Evolutionary conservation across 306 rosid species (phyloP).

Genomic region (Casuarina glauca): DNA sequence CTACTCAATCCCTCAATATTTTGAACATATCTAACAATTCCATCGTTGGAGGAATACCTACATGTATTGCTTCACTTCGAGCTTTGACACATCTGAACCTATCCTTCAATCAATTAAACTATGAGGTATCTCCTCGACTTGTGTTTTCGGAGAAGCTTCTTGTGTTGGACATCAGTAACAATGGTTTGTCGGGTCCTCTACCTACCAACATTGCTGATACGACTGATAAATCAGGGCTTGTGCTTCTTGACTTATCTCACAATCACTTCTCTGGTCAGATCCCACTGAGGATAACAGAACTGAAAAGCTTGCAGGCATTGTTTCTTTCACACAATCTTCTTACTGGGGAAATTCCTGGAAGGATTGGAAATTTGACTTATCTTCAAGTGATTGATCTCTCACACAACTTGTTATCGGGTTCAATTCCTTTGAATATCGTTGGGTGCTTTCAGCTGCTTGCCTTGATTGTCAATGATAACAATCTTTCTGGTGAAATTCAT

Average conservation of each 20-base stretch:
- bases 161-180: conserved; percentile 89
- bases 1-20: conserved; percentile 57
- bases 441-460: conserved; percentile 99
- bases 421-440: conserved; percentile 85
- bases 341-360: conserved; percentile 84
- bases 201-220: conserved; percentile 77
- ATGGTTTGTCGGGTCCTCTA: conserved; percentile 81
- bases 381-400: conserved; percentile 98
- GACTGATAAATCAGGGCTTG: conserved; percentile 85
- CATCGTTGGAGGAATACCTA: conserved; percentile 78
- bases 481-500: conserved; percentile 92
- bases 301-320: conserved; percentile 96
- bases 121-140: conserved; percentile 76
- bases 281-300: conserved; percentile 83
- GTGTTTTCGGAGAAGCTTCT: conserved; percentile 84
- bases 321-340: conserved; percentile 91
- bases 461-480: conserved; percentile 75
- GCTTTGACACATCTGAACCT: conserved; percentile 76
- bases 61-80: conserved; percentile 78
- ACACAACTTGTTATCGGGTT: conserved; percentile 78
- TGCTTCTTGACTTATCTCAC: conserved; percentile 91
- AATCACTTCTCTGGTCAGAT: conserved; percentile 86
- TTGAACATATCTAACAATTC: conserved; percentile 83
- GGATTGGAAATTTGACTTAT: conserved; percentile 90
- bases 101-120: conserved; percentile 73